Conservation (phyloP, 2,329 filamentous ascomycete genomes). For the Hymenoscyphus linearis region DNA sequence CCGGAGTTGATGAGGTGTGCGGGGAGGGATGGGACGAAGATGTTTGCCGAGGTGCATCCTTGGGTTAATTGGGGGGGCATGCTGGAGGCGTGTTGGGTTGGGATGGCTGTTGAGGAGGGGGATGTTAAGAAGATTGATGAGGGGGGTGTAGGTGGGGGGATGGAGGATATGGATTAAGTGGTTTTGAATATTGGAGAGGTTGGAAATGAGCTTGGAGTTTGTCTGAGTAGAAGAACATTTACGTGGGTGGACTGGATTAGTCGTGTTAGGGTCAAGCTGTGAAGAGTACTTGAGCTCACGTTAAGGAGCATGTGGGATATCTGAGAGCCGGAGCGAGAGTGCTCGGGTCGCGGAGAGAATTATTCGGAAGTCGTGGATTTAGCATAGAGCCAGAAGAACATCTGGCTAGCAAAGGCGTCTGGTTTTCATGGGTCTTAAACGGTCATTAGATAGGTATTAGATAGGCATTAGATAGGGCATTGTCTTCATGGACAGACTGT, state of each 20-base stretch:
- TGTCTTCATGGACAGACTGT: too few species aligned
- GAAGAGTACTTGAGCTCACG: too few species aligned
- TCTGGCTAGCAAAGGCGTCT: not conserved
- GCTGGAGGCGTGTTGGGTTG: conserved; percentile 58
- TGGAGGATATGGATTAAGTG: conserved; percentile 57
- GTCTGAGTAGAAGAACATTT: too few species aligned
- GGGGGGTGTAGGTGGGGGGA: conserved; percentile 37
- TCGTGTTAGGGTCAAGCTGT: too few species aligned
- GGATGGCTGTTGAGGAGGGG: conserved; percentile 55
- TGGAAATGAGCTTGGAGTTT: too few species aligned
- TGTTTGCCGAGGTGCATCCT: conserved; percentile 63
- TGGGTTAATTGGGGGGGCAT: conserved; percentile 72
- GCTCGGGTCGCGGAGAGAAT: not conserved
- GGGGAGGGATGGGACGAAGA: conserved; percentile 53
- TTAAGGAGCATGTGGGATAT: too few species aligned
- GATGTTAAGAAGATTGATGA: conserved; percentile 53
- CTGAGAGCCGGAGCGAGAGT: too few species aligned
- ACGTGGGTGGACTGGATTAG: too few species aligned
- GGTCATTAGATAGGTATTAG: not conserved
- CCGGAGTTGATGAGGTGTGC: conserved; percentile 64
- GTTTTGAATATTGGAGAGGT: not conserved
- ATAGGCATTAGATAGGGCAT: not conserved
- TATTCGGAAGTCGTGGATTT: not conserved
- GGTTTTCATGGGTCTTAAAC: not conserved
- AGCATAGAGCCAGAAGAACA: not conserved